Evolutionary conservation across 108 stramenopile genomes (phyloP).

Genomic region (Skeletonema costatum): DNA sequence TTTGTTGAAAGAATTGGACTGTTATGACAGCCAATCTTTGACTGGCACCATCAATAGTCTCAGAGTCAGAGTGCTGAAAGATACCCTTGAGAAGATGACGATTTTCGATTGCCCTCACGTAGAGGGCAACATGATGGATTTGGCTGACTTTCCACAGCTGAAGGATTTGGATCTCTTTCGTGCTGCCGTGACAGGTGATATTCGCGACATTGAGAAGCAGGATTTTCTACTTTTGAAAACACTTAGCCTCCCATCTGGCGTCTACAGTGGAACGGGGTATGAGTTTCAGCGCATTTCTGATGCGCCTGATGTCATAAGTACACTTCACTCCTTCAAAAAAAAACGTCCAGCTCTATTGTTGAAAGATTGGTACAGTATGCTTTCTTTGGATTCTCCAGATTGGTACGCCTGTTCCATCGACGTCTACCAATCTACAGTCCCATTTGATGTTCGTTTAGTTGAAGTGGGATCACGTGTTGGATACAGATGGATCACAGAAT

Average conservation of each 20-base stretch:
- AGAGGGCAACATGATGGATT: too few relatives aligned
- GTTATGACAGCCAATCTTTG: not conserved
- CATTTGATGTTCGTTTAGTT: not conserved
- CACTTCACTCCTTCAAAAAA: not conserved
- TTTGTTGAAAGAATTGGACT: not conserved
- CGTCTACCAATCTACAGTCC: not conserved
- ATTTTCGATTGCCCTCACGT: too few relatives aligned
- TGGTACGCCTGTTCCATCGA: not conserved
- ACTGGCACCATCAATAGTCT: not conserved
- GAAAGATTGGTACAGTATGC: not conserved
- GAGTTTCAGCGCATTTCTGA: not conserved
- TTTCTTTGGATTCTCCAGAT: not conserved
- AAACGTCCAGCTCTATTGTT: not conserved
- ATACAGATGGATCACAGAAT: not conserved
- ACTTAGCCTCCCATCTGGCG: too few relatives aligned
- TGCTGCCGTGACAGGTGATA: too few relatives aligned
- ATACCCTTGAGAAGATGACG: not conserved
- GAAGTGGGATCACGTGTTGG: not conserved
- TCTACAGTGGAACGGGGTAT: too few relatives aligned
- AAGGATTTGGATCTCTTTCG: too few relatives aligned
- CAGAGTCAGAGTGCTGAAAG: not conserved
- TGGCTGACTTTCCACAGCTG: too few relatives aligned
- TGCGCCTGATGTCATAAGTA: not conserved
- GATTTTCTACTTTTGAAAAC: too few relatives aligned
- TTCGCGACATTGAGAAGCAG: too few relatives aligned